Evolutionary conservation across 192 early-diverging fungal species (phyloP), one percentile per base, ranked within the genome.

Genomic region (Rhizoclosmatium sp.): DNA sequence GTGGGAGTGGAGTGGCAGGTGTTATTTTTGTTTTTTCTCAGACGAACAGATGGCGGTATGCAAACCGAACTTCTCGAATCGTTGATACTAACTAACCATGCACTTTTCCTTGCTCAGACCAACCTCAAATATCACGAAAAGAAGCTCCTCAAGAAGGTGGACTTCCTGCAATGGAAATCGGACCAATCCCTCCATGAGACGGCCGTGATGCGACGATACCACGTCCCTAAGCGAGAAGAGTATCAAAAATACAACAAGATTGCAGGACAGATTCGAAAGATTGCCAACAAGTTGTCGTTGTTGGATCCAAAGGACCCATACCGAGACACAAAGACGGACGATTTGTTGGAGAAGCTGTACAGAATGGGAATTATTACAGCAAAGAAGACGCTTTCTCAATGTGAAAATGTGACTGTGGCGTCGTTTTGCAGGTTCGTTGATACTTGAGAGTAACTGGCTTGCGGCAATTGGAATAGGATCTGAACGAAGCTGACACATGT

Each of bases 81-180:
- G n/a, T n/a, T n/a, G n/a, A n/a, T n/a, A n/a, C n/a, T n/a, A n/a
- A n/a, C n/a, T n/a, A n/a, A n/a, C n/a, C n/a, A n/a, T n/a, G n/a
- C n/a, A n/a, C n/a, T n/a, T n/a, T n/a, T n/a, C 31, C 31, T 31
- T 31, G 0, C 31, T 31, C 31, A 31, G 31, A 31, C 31, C 31
- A 31, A 31, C 31, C 31, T 31, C 31, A 31, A 31, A 31, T 31
- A 31, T 31, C 31, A 31, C 89, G 97, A 98, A 86, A 88, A 95
- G 82, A 98, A 97, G 88, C 90, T 98, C 9, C 89, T 98, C 54
- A 93, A 94, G 82, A 98, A 97, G 88, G 96, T 98, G 64, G 94
- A 98, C 84, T 97, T 98, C 80, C 80, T 98, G 77, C 90, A 93
- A 85, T 98, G 94, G 94, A 95, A 95, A 85, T 89, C 91, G 42